These are phyloP conservation scores for Papiliotrema nemorosa DNA, from an alignment of 1,284 basidiomycete species.

Conservation along the genomic window DNA sequence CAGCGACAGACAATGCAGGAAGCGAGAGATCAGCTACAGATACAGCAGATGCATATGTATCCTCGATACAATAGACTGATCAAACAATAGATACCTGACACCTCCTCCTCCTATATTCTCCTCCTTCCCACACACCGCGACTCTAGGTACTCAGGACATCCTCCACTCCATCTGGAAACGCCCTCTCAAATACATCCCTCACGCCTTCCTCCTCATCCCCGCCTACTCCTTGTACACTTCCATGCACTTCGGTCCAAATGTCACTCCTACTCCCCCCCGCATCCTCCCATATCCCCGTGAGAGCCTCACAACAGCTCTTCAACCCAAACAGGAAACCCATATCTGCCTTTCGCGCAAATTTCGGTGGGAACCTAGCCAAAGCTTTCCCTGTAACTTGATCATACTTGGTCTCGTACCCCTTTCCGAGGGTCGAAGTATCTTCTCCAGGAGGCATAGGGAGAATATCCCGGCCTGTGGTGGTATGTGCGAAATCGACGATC, in stretches of 20 bases:
- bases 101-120: no score
- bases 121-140: no score
- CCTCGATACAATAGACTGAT: no score
- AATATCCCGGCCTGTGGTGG: constrained; percentile 93
- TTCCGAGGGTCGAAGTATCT: constrained; percentile 54
- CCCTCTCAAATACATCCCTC: neutral
- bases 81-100: no score
- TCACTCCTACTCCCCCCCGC: constrained; percentile 17
- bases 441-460: constrained; percentile 52
- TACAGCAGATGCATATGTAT: no score
- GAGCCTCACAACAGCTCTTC: constrained; percentile 68
- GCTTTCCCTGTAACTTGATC: constrained; percentile 74
- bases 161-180: constrained; percentile 1
- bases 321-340: constrained; percentile 91
- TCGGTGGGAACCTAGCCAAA: constrained; percentile 86
- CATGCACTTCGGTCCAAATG: no score
- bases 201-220: neutral
- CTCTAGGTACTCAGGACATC: no score
- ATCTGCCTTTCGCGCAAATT: constrained; percentile 82
- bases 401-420: constrained; percentile 74
- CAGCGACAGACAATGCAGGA: no score
- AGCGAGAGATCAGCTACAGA: no score
- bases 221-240: neutral
- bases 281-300: constrained; percentile 79
- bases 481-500: constrained; percentile 98